Conservation (phyloP, 768 basidiomycete species). For the Crepidotus variabilis region DNA sequence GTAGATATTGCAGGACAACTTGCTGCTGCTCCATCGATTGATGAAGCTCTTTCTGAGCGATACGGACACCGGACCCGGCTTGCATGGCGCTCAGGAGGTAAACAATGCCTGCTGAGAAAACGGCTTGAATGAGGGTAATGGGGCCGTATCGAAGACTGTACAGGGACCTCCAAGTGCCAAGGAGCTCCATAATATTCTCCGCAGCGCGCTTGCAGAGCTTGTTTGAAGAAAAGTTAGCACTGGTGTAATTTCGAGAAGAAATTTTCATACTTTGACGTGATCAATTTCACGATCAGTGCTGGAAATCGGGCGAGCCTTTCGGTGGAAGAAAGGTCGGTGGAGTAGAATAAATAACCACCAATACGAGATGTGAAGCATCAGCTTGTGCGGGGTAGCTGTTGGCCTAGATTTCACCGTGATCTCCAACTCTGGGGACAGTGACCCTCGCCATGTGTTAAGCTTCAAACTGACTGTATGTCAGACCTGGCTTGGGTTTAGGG, state of each 20-base stretch:
- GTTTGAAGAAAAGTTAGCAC: conserved; percentile 15
- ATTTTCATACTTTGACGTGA: conserved; percentile 44
- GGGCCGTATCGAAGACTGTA: conserved; percentile 57
- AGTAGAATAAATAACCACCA: conserved; percentile 61
- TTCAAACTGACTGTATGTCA: conserved; percentile 29
- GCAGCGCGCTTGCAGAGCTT: conserved; percentile 52
- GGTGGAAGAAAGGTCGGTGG: conserved; percentile 53
- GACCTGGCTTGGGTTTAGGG: background rate
- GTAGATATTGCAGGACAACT: conserved; percentile 45
- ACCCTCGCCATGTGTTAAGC: conserved; percentile 45
- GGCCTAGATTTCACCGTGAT: conserved; percentile 43
- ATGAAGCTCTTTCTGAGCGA: conserved; percentile 43
- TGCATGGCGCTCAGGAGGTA: conserved; percentile 53
- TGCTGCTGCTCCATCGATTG: conserved; percentile 40
- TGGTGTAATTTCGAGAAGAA: conserved; percentile 12
- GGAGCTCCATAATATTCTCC: conserved; percentile 52
- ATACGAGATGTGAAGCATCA: conserved; percentile 54
- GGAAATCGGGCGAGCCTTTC: conserved; percentile 32
- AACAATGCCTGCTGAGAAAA: conserved; percentile 58
- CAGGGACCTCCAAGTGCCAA: conserved; percentile 44
- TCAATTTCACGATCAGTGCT: conserved; percentile 38
- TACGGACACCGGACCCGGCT: conserved; percentile 43
- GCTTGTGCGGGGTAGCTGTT: conserved; percentile 47
- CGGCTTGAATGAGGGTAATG: conserved; percentile 52
- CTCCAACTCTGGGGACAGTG: conserved; percentile 42